Conservation (phyloP, 169 alveolate species). For the Cryptosporidium xiaoi region DNA sequence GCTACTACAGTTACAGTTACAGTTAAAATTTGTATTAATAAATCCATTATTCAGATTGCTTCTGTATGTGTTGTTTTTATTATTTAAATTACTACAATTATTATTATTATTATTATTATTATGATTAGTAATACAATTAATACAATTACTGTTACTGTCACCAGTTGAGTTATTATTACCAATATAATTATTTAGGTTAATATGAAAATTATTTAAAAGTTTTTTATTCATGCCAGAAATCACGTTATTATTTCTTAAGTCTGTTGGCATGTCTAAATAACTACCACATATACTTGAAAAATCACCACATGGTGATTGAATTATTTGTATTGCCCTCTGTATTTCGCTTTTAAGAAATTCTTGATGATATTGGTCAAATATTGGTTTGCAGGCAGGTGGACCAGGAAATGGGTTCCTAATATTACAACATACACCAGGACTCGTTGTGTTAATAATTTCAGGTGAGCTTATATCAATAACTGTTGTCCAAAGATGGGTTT, state of each 20-base stretch:
- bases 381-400: conserved; percentile 72
- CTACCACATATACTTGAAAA: conserved; percentile 70
- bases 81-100: too few species aligned
- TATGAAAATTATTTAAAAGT: background rate
- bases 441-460: conserved; percentile 30
- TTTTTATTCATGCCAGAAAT: background rate
- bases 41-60: background rate
- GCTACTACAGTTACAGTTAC: too few species aligned
- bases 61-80: too few species aligned
- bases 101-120: too few species aligned
- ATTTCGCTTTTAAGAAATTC: conserved; percentile 34
- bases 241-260: background rate
- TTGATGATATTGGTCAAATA: conserved; percentile 45
- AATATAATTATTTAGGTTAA: too few species aligned
- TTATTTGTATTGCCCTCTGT: conserved; percentile 65
- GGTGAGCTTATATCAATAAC: conserved; percentile 73
- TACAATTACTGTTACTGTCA: too few species aligned
- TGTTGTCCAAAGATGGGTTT: conserved; percentile 70
- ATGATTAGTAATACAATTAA: too few species aligned
- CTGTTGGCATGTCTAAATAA: conserved; percentile 25
- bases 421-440: conserved; percentile 68
- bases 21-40: background rate
- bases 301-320: conserved; percentile 63
- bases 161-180: too few species aligned
- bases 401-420: conserved; percentile 71